A percentile compares a stretch with the other conserved stretches of the same genome.
Evolutionary conservation across 495 filamentous ascomycete genomes (phyloP).

Genomic region (Halenospora varia): DNA sequence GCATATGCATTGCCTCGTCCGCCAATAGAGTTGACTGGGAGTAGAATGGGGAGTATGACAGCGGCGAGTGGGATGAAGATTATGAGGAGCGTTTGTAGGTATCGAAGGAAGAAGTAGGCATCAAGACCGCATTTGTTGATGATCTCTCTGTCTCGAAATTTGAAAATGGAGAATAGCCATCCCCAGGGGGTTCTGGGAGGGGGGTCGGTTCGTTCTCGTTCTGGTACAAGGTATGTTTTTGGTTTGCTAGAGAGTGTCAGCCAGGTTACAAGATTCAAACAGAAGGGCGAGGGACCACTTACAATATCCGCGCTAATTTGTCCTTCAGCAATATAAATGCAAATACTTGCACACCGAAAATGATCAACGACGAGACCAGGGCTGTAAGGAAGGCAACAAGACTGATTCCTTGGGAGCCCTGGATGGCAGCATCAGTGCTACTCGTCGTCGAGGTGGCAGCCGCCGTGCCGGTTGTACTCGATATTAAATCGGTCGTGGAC

Average conservation of each 20-base stretch:
- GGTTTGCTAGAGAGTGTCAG: conserved; percentile 57
- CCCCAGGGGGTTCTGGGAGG: conserved; percentile 67
- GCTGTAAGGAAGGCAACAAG: conserved; percentile 71
- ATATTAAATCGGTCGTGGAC: neutral
- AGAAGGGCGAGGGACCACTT: conserved; percentile 25
- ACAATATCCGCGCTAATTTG: conserved; percentile 84
- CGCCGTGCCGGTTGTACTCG: conserved; percentile 1
- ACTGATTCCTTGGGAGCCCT: conserved; percentile 46
- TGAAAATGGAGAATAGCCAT: conserved; percentile 69
- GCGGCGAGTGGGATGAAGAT: conserved; percentile 82
- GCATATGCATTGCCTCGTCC: conserved; percentile 54
- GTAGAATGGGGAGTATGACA: conserved; percentile 76
- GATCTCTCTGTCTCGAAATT: conserved; percentile 77
- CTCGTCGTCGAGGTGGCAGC: neutral
- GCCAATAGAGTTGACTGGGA: conserved; percentile 75
- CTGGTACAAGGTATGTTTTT: conserved; percentile 86
- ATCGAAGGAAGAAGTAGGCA: conserved; percentile 97
- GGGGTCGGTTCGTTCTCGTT: conserved; percentile 72
- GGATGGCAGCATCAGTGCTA: conserved; percentile 31
- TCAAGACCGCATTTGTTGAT: conserved; percentile 94
- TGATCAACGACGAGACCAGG: conserved; percentile 60
- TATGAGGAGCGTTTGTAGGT: conserved; percentile 86
- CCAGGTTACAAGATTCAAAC: neutral
- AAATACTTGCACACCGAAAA: conserved; percentile 75
- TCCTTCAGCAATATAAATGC: conserved; percentile 75